Evolutionary conservation across 768 basidiomycete genomes (phyloP).

Genomic region (Amyloporia xantha): DNA sequence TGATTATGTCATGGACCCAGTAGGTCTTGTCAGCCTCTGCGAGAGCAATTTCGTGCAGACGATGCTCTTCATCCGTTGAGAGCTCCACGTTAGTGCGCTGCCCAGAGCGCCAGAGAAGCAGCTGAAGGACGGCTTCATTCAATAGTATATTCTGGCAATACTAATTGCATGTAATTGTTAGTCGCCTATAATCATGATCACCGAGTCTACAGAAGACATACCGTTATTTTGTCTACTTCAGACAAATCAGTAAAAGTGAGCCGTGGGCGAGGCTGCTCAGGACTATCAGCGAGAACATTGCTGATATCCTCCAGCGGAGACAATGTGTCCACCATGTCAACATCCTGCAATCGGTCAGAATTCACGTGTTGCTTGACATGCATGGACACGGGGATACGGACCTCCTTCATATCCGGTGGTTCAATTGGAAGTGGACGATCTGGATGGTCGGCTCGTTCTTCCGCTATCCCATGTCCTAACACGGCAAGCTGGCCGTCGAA

Average conservation of each 20-base stretch:
- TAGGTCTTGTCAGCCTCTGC: conserved; percentile 47
- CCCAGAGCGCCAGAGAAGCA: conserved; percentile 67
- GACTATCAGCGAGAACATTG: neutral
- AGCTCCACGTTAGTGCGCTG: conserved; percentile 44
- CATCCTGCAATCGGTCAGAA: neutral
- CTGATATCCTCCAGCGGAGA: neutral
- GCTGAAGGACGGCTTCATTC: conserved; percentile 64
- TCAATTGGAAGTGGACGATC: no score
- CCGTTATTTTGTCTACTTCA: conserved; percentile 15
- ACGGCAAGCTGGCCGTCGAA: no score
- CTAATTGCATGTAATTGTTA: conserved; percentile 27
- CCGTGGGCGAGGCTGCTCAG: conserved; percentile 5
- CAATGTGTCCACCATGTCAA: neutral
- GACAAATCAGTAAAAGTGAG: conserved; percentile 12
- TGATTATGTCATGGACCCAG: conserved; percentile 62
- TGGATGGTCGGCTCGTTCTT: neutral
- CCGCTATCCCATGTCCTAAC: no score
- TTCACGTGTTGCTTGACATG: neutral
- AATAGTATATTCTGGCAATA: conserved; percentile 70
- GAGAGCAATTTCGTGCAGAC: conserved; percentile 43
- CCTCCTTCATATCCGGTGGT: neutral
- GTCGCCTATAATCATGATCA: neutral
- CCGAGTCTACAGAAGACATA: neutral
- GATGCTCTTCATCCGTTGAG: conserved; percentile 45
- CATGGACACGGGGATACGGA: neutral